Base-by-base conservation (phyloP, 2,329 filamentous ascomycete genomes). In the Fusarium oxysporum region DNA sequence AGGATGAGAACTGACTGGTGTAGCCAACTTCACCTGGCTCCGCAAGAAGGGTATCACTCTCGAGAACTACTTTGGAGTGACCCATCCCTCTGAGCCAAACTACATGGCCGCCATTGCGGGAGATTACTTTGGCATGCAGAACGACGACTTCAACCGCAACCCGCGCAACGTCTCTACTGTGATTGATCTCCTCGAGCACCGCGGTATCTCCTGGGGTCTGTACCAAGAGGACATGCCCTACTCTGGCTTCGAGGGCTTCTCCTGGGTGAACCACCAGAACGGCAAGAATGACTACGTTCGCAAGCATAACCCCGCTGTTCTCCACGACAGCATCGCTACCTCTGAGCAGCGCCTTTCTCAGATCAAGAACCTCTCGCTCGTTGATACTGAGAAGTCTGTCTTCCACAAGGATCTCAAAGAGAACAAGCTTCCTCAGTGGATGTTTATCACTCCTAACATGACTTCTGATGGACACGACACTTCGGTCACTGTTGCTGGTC, bases 191-290 rank as follows among this genome's bases (percentile, higher is more conserved):
- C 88, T 93, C 25, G 91, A 93, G 71, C 85, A 86, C 72, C 88
- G 87, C 77, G 85, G 85, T 60, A 90, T 94, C 78, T 87, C 87
- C 6, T 94, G 92, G 92, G 91, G 85, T 56, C 85, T 91, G 72
- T 96, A 96, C 83, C 89, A 95, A 80, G 93, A 96, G 79, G 91
- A 93, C 77, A 87, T 92, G 86, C 93, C 93, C 5, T 94, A 90
- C 81, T 86, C 89, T 5, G 93, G 93, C 17, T 96, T 90, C 82
- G 87, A 93, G 80, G 93, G 92, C 30, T 80, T 81, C 40, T 84
- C 82, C 1, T 93, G 85, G 79, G 85, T 89, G 62, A 94, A 94
- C 81, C 89, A 90, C 72, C 70, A 89, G 74, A 93, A 87, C 6
- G 87, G 88, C 35, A 86, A 87, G 54, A 93, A 95, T 77, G 90